Evolutionary conservation across 2,329 filamentous ascomycete species (phyloP).

Genomic region (Aspergillus spinulosporus): DNA sequence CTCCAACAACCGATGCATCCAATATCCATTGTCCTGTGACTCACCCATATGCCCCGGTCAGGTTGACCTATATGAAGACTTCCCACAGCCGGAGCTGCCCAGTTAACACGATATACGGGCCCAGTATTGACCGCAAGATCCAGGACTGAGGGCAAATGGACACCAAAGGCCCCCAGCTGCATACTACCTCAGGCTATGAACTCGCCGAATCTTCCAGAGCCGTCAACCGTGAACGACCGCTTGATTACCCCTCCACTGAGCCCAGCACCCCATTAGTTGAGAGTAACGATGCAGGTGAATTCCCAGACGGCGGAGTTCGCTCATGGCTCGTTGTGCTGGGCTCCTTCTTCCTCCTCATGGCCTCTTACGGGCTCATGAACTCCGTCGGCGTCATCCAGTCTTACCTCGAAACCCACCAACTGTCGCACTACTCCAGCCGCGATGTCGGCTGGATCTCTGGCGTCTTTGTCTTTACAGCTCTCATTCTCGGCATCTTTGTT

Average conservation of each 20-base stretch:
- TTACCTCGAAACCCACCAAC: slow-evolving; percentile 49
- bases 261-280: neutral
- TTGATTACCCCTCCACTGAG: too few relatives aligned
- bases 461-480: slow-evolving; percentile 48
- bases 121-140: too few relatives aligned
- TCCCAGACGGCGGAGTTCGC: slow-evolving; percentile 37
- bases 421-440: slow-evolving; percentile 44
- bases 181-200: neutral
- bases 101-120: too few relatives aligned
- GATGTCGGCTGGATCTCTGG: slow-evolving; percentile 55
- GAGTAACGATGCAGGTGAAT: slow-evolving; percentile 11
- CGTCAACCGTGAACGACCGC: slow-evolving; percentile 3
- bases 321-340: slow-evolving; percentile 42
- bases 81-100: too few relatives aligned
- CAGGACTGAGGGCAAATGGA: neutral
- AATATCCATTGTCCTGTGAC: too few relatives aligned
- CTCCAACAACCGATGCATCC: too few relatives aligned
- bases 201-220: neutral
- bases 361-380: slow-evolving; percentile 53
- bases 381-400: slow-evolving; percentile 52
- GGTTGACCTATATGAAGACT: too few relatives aligned
- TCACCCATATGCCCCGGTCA: too few relatives aligned
- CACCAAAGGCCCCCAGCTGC: neutral
- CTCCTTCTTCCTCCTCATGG: slow-evolving; percentile 41
- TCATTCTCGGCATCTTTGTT: slow-evolving; percentile 49